Conservation (phyloP, 495 filamentous ascomycete species). For the Neurospora sublineolata region DNA sequence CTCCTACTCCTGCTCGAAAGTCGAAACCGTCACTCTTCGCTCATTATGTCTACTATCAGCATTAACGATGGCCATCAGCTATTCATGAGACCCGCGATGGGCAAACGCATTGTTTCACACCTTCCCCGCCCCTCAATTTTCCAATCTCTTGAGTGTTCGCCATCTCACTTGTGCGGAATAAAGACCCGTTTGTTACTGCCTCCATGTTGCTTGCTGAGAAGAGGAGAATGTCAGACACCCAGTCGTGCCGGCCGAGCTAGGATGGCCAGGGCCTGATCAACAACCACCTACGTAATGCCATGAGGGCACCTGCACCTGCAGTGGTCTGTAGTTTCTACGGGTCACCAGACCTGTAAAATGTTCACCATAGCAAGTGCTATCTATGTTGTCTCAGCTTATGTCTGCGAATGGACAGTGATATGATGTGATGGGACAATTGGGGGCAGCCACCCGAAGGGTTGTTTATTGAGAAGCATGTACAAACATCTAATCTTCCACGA, state of each 20-base stretch:
- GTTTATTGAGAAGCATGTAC: neutral
- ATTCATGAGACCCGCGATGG: neutral
- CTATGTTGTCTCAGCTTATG: neutral
- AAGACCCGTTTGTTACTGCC: neutral
- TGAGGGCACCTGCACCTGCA: neutral
- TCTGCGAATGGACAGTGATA: neutral
- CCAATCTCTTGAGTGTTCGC: neutral
- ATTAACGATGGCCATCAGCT: neutral
- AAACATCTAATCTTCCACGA: neutral
- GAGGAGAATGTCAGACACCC: neutral
- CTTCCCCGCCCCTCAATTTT: neutral
- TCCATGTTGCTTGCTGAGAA: neutral
- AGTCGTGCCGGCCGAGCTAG: neutral
- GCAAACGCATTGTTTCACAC: neutral
- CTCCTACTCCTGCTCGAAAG: neutral
- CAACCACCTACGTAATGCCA: neutral
- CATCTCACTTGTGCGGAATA: neutral
- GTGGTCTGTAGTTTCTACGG: neutral
- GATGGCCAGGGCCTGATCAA: neutral
- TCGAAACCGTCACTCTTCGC: neutral
- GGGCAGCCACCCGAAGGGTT: neutral
- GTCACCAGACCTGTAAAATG: neutral
- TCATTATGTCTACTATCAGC: neutral
- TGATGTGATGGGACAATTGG: neutral
- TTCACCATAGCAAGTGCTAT: neutral